phyloP scores from a whole-genome alignment of 176 grass and related monocot species.

The Paspalum notatum region DNA sequence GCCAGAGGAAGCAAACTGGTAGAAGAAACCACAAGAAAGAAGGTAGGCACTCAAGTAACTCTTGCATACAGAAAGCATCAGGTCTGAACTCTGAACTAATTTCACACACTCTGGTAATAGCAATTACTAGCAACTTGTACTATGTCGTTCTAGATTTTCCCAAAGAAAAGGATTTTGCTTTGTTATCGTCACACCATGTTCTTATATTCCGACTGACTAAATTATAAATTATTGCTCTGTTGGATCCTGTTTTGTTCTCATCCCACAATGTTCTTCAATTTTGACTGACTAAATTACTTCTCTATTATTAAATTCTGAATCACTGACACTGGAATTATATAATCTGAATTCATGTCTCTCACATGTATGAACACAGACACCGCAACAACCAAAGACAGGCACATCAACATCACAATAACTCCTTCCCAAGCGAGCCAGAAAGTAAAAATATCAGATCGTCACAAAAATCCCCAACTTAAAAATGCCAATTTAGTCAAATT shows the following conservation, averaged over 20 bases:
- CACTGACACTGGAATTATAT: constrained; percentile 25
- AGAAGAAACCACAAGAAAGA: not conserved
- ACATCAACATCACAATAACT: constrained; percentile 44
- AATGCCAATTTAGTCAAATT: not conserved
- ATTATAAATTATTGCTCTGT: too few species aligned
- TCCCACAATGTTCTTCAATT: not conserved
- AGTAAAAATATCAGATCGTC: constrained; percentile 46
- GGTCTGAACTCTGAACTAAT: too few species aligned
- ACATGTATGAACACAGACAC: constrained; percentile 36
- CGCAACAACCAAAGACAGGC: constrained; percentile 40
- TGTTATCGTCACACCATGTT: too few species aligned
- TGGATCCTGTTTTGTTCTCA: not conserved
- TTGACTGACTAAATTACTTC: constrained; percentile 11
- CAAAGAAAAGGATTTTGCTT: not conserved
- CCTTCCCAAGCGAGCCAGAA: not conserved
- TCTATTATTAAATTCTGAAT: constrained; percentile 11
- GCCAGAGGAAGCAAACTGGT: not conserved
- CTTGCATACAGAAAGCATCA: too few species aligned
- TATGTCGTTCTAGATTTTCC: not conserved
- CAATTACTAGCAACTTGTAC: not conserved
- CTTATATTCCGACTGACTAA: too few species aligned
- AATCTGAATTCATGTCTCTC: constrained; percentile 14
- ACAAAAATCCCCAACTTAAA: not conserved
- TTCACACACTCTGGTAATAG: too few species aligned
- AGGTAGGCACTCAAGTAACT: not conserved